phyloP scores from a whole-genome alignment of 441 rosid genomes.

The Lepidium campestre region DNA sequence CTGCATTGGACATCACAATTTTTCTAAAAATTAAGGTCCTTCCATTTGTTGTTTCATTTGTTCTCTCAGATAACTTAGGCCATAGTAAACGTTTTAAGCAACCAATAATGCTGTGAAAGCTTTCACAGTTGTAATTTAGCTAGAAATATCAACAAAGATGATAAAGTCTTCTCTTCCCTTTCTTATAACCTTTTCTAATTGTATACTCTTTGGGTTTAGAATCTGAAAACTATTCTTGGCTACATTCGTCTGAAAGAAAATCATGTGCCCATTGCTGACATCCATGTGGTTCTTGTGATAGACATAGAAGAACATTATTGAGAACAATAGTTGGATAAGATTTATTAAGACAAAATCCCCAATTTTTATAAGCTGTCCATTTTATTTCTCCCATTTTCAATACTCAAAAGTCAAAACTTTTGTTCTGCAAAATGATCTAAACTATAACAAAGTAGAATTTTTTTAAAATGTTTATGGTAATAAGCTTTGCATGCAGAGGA shows the following conservation, averaged over 20 bases:
- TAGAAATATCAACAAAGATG: not conserved
- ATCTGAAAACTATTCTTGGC: not conserved
- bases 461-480: not conserved
- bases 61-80: not conserved
- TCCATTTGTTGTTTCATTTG: not conserved
- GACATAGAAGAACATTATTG: not conserved
- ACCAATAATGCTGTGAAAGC: not conserved
- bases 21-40: not conserved
- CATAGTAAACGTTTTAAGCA: not conserved
- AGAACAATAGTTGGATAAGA: not conserved
- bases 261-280: not conserved
- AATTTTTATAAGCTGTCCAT: not conserved
- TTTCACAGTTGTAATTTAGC: not conserved
- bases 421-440: not conserved
- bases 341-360: not conserved
- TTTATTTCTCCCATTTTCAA: not conserved
- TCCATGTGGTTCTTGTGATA: not conserved
- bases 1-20: not conserved
- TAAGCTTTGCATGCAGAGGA: not conserved
- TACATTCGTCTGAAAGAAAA: not conserved
- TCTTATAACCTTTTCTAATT: not conserved
- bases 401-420: not conserved
- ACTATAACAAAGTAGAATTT: not conserved
- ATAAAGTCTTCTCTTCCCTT: not conserved
- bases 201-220: not conserved